Base-by-base conservation (phyloP, 805 yeast genomes). In the Metschnikowia corniflorae region DNA sequence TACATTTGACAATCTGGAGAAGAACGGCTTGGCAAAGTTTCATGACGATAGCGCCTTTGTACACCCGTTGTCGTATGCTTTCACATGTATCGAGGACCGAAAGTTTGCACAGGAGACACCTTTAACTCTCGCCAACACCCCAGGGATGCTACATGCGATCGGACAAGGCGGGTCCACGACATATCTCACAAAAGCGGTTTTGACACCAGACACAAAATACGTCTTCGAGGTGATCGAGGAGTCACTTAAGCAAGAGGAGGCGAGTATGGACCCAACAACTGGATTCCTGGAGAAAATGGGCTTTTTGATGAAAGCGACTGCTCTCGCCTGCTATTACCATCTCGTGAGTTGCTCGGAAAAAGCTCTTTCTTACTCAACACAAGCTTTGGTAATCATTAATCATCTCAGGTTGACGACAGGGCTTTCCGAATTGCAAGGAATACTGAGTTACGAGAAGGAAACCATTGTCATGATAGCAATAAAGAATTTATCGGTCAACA, bases 391-490 rank as follows among this genome's bases (percentile, higher is more conserved):
- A 5, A 7, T 18, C 5, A 25, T 29, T 9, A 35, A 35, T 25
- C 13, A 24, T 5, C 10, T 20, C n/a, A 21, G 33, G 8, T 9
- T 24, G 17, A 9, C 5, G 7, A 24, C n/a, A 15, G 30, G 18
- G 6, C 6, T 16, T 9, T 15, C 33, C 9, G 29, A 29, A 7
- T 14, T 29, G 15, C 9, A 23, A 16, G 42, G 40, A 2, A 26
- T 37, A 10, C 49, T 43, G 47, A 40, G 34, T 16, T 39, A 26
- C 23, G 49, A 43, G 30, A 28, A 35, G 13, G 35, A 40, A 23
- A 39, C 47, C 2, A 27, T 43, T 16, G 33, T 40, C 7, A 33
- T 37, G 35, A 33, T 45, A 19, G 43, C 37, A 8, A 24, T 42
- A 3, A 38, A 42, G 5, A 36, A 37, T 17, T 22, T 40, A 18